Base-by-base conservation (phyloP, 148 eudicot genomes). In the Dysphania ambrosioides region DNA sequence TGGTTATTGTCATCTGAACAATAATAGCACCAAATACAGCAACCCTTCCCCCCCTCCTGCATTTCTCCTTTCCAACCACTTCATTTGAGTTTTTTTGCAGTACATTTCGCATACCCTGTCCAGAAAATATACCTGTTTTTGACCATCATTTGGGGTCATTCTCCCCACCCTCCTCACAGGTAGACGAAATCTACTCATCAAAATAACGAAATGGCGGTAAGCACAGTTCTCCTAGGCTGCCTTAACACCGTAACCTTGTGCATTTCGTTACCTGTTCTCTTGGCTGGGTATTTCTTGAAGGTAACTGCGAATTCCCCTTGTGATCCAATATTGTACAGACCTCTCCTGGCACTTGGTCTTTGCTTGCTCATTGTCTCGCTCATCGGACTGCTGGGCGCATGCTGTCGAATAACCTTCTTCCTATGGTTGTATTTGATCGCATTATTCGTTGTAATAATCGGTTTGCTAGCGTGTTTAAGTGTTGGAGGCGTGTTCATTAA, bases 281-380 rank as follows among this genome's bases (percentile, higher is more conserved):
- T 84, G 35, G 79, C 77, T 16, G 86, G 86, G n/a, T 78, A 68
- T 63, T 16, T 84, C 47, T 7, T 81, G 7, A 75, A 68, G 44
- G 5, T 70, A 2, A 5, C 77, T 1, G 79, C 86, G 0, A 44
- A 70, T 71, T 84, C 86, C 16, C 86, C 86, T 6, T 84, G 86
- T 66, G 83, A 84, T 63, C 84, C 86, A 23, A 58, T 84, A 57
- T 67, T 81, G 82, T 84, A 84, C 81, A 84, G 75, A 71, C 86
- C 86, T 31, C 84, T 84, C 34, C 57, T 84, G 11, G 66, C 49
- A 18, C 32, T 83, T 2, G 86, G 86, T 2, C 3, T 55, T 23
- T 67, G 65, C 75, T 73, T 84, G 62, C 72, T 81, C 12, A 30
- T 66, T 49, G 21, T 80, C 72, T 81, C 86, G 2, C 32, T 84